Evolutionary conservation across 192 early-diverging fungal species (phyloP).

Genomic region (Dissophora ornata): DNA sequence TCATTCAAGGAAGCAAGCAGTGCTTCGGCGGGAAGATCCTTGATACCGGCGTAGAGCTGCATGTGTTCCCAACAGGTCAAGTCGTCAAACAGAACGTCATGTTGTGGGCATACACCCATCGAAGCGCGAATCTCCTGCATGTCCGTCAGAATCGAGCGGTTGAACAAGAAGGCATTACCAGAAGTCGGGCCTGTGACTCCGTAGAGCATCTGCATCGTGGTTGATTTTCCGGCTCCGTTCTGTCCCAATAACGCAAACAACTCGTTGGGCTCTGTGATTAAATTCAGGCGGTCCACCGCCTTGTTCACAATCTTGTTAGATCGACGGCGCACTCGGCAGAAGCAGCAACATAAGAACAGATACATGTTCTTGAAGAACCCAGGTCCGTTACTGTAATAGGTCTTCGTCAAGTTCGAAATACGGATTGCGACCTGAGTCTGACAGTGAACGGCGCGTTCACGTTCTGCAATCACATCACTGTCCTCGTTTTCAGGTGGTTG

Average conservation of each 20-base stretch:
- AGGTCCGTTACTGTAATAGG: conserved; percentile 48
- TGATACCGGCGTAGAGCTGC: conserved; percentile 81
- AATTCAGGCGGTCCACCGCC: conserved; percentile 61
- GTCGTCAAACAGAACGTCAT: conserved; percentile 82
- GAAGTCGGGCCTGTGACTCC: conserved; percentile 70
- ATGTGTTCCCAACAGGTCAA: conserved; percentile 81
- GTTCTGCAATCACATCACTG: conserved; percentile 61
- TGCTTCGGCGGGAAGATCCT: conserved; percentile 65
- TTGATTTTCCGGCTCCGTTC: conserved; percentile 84
- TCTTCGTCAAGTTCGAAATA: conserved; percentile 67
- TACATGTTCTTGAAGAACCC: conserved; percentile 46
- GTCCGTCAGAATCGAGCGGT: conserved; percentile 61
- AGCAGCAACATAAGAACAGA: conserved; percentile 34
- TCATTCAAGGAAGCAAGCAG: conserved; percentile 12
- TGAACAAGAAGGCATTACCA: conserved; percentile 77
- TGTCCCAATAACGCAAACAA: conserved; percentile 77
- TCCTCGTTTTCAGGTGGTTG: conserved; percentile 31
- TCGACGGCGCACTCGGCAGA: conserved; percentile 11
- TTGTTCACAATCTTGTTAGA: conserved; percentile 53
- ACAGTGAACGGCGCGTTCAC: conserved; percentile 58
- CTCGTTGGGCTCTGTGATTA: conserved; percentile 62
- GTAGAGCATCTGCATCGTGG: conserved; percentile 79
- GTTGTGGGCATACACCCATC: conserved; percentile 84
- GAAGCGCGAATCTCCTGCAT: conserved; percentile 70
- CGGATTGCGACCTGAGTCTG: conserved; percentile 57